phyloP scores from a whole-genome alignment of 768 basidiomycete species.

The Cyclocybe aegerita region DNA sequence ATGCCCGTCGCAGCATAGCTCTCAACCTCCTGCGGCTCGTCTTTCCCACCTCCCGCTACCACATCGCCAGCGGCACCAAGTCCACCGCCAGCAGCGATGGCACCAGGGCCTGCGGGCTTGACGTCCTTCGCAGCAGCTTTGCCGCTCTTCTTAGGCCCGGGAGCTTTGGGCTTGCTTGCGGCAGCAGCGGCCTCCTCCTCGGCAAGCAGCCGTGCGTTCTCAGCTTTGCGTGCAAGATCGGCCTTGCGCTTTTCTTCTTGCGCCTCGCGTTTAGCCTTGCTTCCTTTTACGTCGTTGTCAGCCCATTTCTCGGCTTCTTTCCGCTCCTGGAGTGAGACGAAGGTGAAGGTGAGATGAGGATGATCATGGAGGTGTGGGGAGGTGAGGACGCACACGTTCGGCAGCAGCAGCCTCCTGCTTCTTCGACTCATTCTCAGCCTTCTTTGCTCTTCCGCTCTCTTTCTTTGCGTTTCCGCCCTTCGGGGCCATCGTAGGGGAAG shows the following conservation, averaged over 20 bases:
- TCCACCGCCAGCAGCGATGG: slow-evolving; percentile 73
- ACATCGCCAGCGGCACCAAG: slow-evolving; percentile 24
- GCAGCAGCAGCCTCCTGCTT: slow-evolving; percentile 63
- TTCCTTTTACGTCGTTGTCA: slow-evolving; percentile 57
- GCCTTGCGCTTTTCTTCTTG: slow-evolving; percentile 80
- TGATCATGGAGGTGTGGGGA: neutral
- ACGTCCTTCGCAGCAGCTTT: slow-evolving; percentile 36
- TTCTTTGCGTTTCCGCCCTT: slow-evolving; percentile 92
- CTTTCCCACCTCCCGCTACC: slow-evolving; percentile 9
- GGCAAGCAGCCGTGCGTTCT: slow-evolving; percentile 81
- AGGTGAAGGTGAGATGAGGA: neutral
- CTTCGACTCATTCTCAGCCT: slow-evolving; percentile 87
- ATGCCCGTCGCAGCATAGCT: slow-evolving; percentile 84
- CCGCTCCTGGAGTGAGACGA: slow-evolving; percentile 49
- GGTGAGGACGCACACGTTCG: slow-evolving; percentile 49
- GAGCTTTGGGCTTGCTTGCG: slow-evolving; percentile 58
- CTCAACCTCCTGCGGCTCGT: slow-evolving; percentile 46
- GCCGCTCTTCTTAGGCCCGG: slow-evolving; percentile 57
- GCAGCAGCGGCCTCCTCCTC: slow-evolving; percentile 75
- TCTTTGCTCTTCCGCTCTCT: slow-evolving; percentile 85
- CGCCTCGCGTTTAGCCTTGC: slow-evolving; percentile 65
- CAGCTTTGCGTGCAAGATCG: slow-evolving; percentile 83
- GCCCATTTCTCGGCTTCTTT: slow-evolving; percentile 71
- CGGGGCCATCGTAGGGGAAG: slow-evolving; percentile 62
- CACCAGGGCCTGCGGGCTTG: slow-evolving; percentile 82